Evolutionary conservation across 1,284 basidiomycete species (phyloP), one percentile per base, ranked within the genome.

Genomic region (Leucocoprinus gongylophorus): DNA sequence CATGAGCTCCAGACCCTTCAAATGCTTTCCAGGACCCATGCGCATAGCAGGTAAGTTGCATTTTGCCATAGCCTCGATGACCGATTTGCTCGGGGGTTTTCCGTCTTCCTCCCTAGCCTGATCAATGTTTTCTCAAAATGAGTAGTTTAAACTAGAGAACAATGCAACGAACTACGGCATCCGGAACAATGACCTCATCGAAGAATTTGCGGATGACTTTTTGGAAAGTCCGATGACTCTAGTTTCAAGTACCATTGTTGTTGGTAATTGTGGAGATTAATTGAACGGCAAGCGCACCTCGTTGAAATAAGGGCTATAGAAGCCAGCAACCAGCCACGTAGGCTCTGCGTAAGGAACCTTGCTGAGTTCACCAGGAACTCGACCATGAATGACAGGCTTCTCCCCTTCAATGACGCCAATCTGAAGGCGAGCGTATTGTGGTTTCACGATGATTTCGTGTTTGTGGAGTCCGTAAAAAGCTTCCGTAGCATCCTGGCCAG

Each of bases 21-120:
- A 72, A 62, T 97, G 93, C 61, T 84, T 84, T 20, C 86, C 86
- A 17, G 85, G 86, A 9, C 95, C 95, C 67, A 97, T 73, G 46
- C 92, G 83, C 93, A 97, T 97, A 3, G 91, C 88, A 64, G 91
- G 84, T 51, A 95, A 61, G 58, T 92, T 84, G 47, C 83, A 53
- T 55, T 78, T 80, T 2, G 81, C 78, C 84, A 88, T 85, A 61
- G 80, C 79, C 56, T 85, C 80, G 35, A 87, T 66, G 23, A 88
- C 82, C 46, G 65, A 61, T 58, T 83, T 81, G 30, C 76, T 80
- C 1, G 82, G 79, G 17, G 79, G 75, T 65, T 91, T 90, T 20
- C 88, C 89, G 60, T 84, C 85, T 55, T 81, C 78, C 68, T 93
- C 91, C 54, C 82, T 78, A 26, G 74, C 76, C 73, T 88, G 67